Conservation (phyloP, 176 grass and related monocot species). For the Carex myosuroides region DNA sequence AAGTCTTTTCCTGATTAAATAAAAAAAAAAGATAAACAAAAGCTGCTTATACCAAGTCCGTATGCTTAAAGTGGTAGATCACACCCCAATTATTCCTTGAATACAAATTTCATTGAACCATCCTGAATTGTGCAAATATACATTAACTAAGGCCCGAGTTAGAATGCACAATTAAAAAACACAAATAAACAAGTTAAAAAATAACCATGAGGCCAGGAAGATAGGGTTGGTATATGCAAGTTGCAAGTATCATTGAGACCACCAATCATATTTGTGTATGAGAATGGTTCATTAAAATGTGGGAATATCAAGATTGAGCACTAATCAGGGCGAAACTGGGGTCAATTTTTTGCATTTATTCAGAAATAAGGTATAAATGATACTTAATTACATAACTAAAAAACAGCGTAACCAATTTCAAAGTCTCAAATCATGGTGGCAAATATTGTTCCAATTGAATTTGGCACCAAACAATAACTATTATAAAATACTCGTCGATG, state of each 20-base stretch:
- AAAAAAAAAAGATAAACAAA: neutral
- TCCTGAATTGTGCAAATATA: neutral
- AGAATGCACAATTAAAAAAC: neutral
- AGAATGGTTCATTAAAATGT: neutral
- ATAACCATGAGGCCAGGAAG: neutral
- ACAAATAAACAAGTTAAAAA: neutral
- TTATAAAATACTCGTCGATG: neutral
- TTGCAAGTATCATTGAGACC: neutral
- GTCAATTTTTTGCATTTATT: neutral
- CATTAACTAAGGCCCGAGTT: neutral
- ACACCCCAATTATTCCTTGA: neutral
- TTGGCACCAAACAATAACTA: neutral
- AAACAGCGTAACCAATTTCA: neutral
- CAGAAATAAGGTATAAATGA: neutral
- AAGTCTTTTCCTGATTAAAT: constrained; percentile 57
- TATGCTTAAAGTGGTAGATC: neutral
- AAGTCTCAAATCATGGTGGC: too few species aligned
- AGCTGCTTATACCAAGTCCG: neutral
- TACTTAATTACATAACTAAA: neutral
- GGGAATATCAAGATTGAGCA: too few species aligned
- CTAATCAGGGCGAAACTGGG: neutral
- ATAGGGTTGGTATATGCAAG: neutral
- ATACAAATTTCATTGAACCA: neutral
- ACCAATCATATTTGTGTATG: neutral
- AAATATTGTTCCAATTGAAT: too few species aligned